A percentile compares a stretch with the other conserved stretches of the same genome.
Conservation (phyloP, 169 alveolate species). For the Eimeria praecox region DNA sequence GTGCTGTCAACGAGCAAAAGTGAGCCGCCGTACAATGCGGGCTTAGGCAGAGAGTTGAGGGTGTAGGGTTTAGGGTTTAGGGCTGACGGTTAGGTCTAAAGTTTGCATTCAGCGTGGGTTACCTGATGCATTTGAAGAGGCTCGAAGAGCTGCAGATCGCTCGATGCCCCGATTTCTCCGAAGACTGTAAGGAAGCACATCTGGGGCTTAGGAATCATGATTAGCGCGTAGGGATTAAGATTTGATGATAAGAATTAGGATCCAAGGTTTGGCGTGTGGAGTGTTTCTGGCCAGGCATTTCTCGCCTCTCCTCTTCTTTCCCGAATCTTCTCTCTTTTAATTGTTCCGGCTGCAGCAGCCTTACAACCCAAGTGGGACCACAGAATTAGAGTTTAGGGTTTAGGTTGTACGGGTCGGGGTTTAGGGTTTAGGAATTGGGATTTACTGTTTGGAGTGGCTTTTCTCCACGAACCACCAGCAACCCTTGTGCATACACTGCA, state of each 20-base stretch:
- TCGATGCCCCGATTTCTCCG: conserved; percentile 16
- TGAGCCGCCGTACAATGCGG: not conserved
- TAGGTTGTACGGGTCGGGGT: not conserved
- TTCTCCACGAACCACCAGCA: no score
- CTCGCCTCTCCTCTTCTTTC: not conserved
- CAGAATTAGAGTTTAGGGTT: not conserved
- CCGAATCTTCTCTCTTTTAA: conserved; percentile 18
- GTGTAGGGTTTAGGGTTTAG: conserved; percentile 12
- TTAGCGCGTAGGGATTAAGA: not conserved
- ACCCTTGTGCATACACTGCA: no score
- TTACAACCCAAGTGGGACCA: conserved; percentile 3
- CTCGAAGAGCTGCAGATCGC: conserved; percentile 48
- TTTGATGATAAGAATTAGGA: not conserved
- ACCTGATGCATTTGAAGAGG: not conserved
- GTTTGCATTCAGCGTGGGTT: conserved; percentile 24
- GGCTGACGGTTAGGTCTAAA: conserved; percentile 1
- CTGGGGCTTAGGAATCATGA: no score
- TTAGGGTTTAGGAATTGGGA: not conserved
- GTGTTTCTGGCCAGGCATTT: conserved; percentile 4
- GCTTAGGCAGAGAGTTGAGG: not conserved
- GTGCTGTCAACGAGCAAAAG: conserved; percentile 29
- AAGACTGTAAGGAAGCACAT: not conserved
- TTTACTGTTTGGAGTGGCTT: not conserved
- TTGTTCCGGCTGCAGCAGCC: not conserved
- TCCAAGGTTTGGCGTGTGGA: not conserved